Evolutionary conservation across 179 eudicot genomes (phyloP), one percentile per base, ranked within the genome.

Genomic region (Silene vulgaris): DNA sequence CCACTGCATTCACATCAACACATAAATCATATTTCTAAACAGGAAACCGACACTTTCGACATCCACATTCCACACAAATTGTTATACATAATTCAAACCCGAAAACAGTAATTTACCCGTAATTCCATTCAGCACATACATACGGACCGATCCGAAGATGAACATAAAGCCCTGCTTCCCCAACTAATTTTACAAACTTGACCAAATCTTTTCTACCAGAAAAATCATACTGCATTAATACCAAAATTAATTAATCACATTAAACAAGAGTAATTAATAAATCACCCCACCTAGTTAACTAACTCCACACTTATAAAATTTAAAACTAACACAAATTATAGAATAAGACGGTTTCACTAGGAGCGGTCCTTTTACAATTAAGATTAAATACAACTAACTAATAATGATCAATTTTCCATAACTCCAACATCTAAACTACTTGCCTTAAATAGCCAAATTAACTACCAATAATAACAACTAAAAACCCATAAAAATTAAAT

Each of bases 41-140:
- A 30, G 3, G 5, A 64, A 57, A 30, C 4, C 69, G 16, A 65
- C 20, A 30, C 3, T 65, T 65, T 65, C 45, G 3, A 65, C 69
- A 61, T 5, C 12, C 2, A 19, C 14, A 61, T n/a, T n/a, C n/a
- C n/a, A 23, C 26, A 23, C 4, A 28, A 6, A 20, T 14, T 3
- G 8, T 32, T 32, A 32, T 32, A 5, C 35, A 8, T 40, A 40
- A 26, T 20, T 40, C 6, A 69, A 35, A 35, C 5, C 7, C 37
- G n/a, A 37, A 76, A 64, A 2, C 8, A 72, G 56, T 1, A 26
- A 12, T 20, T 0, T 78, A 96, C 99, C 99, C 99, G 60, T 96
- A 96, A 76, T 93, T 96, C 99, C 99, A 96, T 82, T 96, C 99
- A 57, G 99, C 99, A 69, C 99, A 96, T 8, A 84, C 97, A 65